Evolutionary conservation across 225 moss, liverwort and hornwort species (phyloP).

Genomic region (Sphagnum tenellum): DNA sequence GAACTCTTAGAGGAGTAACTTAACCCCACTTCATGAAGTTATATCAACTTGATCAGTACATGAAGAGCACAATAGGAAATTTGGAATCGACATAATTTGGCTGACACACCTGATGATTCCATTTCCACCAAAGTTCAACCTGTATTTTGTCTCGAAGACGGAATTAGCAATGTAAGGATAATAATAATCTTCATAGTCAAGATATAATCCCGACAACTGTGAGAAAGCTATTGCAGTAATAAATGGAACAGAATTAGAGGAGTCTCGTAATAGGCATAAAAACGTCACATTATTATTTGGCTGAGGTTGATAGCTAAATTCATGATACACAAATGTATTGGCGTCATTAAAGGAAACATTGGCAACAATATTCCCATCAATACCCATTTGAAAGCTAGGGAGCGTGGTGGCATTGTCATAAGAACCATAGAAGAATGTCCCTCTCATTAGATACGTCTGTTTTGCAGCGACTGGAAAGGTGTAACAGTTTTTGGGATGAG

Average conservation of each 20-base stretch:
- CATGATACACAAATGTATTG: not conserved
- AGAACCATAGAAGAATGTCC: slow-evolving; percentile 2
- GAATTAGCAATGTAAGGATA: not conserved
- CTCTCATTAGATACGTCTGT: slow-evolving; percentile 7
- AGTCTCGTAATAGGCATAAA: slow-evolving; percentile 9
- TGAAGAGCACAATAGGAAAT: no score
- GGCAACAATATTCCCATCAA: slow-evolving; percentile 10
- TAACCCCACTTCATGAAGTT: no score
- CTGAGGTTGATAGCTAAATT: not conserved
- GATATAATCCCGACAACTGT: not conserved
- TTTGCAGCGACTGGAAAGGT: slow-evolving; percentile 1
- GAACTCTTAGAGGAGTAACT: no score
- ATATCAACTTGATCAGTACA: no score
- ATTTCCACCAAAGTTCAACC: no score
- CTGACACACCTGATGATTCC: no score
- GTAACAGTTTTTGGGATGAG: slow-evolving; percentile 12
- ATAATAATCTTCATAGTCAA: not conserved
- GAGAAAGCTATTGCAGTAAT: slow-evolving; percentile 13
- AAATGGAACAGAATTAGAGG: not conserved
- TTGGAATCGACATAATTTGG: no score
- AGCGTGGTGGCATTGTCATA: not conserved
- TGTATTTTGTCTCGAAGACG: not conserved
- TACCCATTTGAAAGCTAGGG: slow-evolving; percentile 5
- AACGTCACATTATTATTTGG: slow-evolving; percentile 4
- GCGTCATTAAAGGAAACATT: no score